Base-by-base conservation (phyloP, 1,139 yeast genomes). In the Ogataea hybrid region DNA sequence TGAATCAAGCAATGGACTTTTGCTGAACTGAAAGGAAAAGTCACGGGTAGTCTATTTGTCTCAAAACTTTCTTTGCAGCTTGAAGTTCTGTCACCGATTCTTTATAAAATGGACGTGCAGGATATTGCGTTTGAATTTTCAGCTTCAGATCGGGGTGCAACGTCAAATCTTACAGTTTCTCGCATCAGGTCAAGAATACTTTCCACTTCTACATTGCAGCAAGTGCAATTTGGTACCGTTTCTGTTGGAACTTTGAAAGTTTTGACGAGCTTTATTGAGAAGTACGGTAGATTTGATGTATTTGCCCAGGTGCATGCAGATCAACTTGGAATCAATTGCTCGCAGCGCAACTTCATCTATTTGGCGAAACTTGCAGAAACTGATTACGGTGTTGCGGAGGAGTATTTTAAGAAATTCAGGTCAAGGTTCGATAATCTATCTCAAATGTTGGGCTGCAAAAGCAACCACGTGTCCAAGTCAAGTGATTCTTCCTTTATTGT, bases 1-100 rank as follows among this genome's bases (percentile, higher is more conserved):
- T 5, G 14, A 15, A 17, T 7, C 8, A 28, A 16, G 11, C 15
- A 8, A 6, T 28, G 21, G 21, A 10, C 6, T 35, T 15, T 46
- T 10, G 36, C 27, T 6, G 30, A 37, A 5, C 30, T 51, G 14
- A 5, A 25, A 5, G 38, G 46, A n/a, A 42, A 32, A 6, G 25
- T 53, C 4, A 35, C 43, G 3, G 48, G 41, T n/a, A 32, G 44
- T 6, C 14, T 54, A 3, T 35, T 32, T 8, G 44, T 52, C 9
- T 29, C 40, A 6, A 50, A 44, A 23, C 21, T 54, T 5, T 30
- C 35, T 4, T n/a, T 48, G 4, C 47, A 46, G 17, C 16, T 51
- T 27, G 58, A 51, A 18, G 2, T 54, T 2, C 15, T 57, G 5
- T 48, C 61, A 5, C 61, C 62, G 2, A 23, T 58, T 9, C 37